These are phyloP conservation scores for Kurtzmaniella quercitrusa DNA, from an alignment of 1,139 yeast species.

Conservation along the genomic window DNA sequence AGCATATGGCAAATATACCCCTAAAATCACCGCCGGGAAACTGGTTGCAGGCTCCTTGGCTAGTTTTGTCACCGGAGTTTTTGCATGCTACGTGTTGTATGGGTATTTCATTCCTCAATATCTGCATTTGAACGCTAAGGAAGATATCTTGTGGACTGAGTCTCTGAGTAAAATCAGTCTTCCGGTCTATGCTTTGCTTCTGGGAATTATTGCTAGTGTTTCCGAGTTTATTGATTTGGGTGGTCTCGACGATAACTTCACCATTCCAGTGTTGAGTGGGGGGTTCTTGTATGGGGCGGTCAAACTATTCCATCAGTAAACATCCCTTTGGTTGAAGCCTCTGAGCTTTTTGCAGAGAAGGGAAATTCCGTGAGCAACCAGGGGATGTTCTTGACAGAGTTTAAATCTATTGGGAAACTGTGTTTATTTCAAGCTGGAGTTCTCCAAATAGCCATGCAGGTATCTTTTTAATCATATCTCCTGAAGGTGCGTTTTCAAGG, in stretches of 20 bases:
- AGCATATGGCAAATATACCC: constrained; percentile 77
- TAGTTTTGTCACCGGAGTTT: constrained; percentile 71
- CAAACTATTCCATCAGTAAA: constrained; percentile 2
- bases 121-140: constrained; percentile 43
- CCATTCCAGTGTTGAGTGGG: constrained; percentile 85
- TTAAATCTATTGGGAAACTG: neutral
- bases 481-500: neutral
- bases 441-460: neutral
- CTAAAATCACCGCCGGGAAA: constrained; percentile 67
- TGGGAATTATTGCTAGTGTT: constrained; percentile 79
- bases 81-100: constrained; percentile 63
- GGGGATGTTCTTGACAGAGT: neutral
- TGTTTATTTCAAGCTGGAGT: neutral
- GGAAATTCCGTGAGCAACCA: too few relatives aligned
- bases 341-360: too few relatives aligned
- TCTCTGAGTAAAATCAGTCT: constrained; percentile 55
- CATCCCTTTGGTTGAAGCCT: too few relatives aligned
- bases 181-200: constrained; percentile 49
- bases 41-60: constrained; percentile 88
- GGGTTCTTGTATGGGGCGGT: constrained; percentile 51
- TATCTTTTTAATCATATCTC: neutral
- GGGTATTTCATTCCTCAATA: constrained; percentile 66
- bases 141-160: constrained; percentile 61
- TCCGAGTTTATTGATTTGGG: constrained; percentile 77
- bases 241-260: constrained; percentile 84